Conservation (phyloP, 768 basidiomycete genomes). For the Boletus reticulatus region DNA sequence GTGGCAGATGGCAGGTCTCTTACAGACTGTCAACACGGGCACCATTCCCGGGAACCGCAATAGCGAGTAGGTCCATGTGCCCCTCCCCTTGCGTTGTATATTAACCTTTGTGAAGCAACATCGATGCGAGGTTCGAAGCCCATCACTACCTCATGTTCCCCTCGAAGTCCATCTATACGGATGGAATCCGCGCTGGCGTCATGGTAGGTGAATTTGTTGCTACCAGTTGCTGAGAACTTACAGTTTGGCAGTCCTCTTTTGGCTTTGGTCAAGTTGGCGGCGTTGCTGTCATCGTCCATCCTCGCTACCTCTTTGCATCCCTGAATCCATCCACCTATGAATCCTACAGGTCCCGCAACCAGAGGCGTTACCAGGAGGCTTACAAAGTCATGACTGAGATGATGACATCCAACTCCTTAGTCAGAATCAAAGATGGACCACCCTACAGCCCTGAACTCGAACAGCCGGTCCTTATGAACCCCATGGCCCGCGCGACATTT, state of each 20-base stretch:
- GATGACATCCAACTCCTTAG: conserved; percentile 91
- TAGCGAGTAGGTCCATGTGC: conserved; percentile 70
- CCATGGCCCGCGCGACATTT: conserved; percentile 79
- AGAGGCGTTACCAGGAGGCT: conserved; percentile 60
- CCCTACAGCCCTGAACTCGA: conserved; percentile 89
- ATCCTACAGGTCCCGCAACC: conserved; percentile 71
- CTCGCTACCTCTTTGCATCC: conserved; percentile 85
- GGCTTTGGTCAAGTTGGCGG: conserved; percentile 99
- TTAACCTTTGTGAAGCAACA: conserved; percentile 55
- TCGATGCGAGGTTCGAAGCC: conserved; percentile 89
- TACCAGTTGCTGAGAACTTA: not conserved
- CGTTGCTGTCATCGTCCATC: conserved; percentile 82
- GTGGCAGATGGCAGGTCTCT: conserved; percentile 92
- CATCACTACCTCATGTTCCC: conserved; percentile 95
- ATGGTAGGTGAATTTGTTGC: conserved; percentile 56
- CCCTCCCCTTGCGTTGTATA: not conserved
- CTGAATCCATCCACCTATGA: conserved; percentile 77
- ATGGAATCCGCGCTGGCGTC: conserved; percentile 83
- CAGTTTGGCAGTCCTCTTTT: conserved; percentile 69
- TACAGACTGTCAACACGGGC: conserved; percentile 82
- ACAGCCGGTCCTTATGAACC: conserved; percentile 84
- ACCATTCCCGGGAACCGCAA: conserved; percentile 95
- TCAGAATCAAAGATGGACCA: conserved; percentile 92
- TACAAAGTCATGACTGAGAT: conserved; percentile 95
- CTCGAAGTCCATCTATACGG: conserved; percentile 92